Percentiles rank a stretch among this genome's conserved stretches.
Conservation (phyloP, 768 basidiomycete genomes). For the Tremella yokohamensis region DNA sequence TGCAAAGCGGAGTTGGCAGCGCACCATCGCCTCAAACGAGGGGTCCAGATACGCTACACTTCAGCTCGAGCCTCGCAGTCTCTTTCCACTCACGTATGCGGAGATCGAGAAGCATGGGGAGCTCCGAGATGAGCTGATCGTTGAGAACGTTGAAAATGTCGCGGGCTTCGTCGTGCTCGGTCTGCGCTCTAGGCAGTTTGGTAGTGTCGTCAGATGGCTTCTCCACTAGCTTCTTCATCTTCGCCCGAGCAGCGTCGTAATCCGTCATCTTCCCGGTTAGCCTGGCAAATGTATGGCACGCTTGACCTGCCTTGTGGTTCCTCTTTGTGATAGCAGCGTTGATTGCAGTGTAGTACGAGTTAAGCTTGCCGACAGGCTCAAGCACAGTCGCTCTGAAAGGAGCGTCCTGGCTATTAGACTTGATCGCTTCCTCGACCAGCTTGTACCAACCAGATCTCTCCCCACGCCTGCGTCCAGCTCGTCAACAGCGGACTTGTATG, state of each 20-base stretch:
- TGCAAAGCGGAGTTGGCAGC: conserved; percentile 95
- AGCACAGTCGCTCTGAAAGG: conserved; percentile 93
- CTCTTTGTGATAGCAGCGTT: conserved; percentile 92
- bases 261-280: conserved; percentile 68
- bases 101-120: conserved; percentile 88
- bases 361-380: conserved; percentile 95
- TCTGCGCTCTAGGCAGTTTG: conserved; percentile 88
- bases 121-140: conserved; percentile 80
- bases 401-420: conserved; percentile 61
- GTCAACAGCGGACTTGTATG: conserved; percentile 91
- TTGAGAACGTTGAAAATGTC: conserved; percentile 93
- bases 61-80: neutral
- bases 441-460: conserved; percentile 71
- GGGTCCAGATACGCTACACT: conserved; percentile 83
- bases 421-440: neutral
- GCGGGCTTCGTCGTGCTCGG: conserved; percentile 90
- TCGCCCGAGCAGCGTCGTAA: conserved; percentile 88
- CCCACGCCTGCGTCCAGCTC: conserved; percentile 82
- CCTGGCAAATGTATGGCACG: neutral
- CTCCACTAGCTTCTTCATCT: conserved; percentile 78
- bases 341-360: conserved; percentile 85
- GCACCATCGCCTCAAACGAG: conserved; percentile 92
- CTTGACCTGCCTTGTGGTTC: conserved; percentile 79
- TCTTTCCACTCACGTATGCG: conserved; percentile 63
- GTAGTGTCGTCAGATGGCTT: conserved; percentile 92